Evolutionary conservation across 1,139 yeast species (phyloP).

Genomic region (Geotrichum phurueaensis): DNA sequence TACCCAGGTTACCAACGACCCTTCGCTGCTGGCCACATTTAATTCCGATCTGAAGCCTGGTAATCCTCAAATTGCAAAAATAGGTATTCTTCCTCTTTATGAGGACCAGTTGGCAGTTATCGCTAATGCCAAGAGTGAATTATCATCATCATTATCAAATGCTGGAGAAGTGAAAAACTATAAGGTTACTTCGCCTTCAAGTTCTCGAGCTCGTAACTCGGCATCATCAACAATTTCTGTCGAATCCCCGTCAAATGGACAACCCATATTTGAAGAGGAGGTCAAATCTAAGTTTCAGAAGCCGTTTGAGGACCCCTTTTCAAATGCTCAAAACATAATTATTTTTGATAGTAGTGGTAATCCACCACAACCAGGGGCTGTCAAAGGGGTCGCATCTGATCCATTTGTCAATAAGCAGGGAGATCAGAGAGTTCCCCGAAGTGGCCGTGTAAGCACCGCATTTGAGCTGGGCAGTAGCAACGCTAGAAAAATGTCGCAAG

Average conservation of each 20-base stretch:
- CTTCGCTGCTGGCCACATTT: neutral
- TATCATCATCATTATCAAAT: neutral
- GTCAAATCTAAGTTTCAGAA: neutral
- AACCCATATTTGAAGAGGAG: neutral
- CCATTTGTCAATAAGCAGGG: slow-evolving; percentile 10
- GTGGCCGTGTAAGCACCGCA: neutral
- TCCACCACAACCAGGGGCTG: neutral
- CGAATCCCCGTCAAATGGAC: neutral
- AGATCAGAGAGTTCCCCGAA: slow-evolving; percentile 6
- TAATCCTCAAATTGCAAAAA: slow-evolving; percentile 14
- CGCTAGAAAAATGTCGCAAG: neutral
- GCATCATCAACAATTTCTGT: neutral
- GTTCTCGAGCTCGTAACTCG: neutral
- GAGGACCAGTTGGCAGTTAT: slow-evolving; percentile 9
- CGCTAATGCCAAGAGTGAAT: neutral
- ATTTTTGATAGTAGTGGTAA: neutral
- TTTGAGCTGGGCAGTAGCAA: neutral
- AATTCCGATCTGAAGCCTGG: slow-evolving; percentile 9
- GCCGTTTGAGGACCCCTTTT: neutral
- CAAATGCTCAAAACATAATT: neutral
- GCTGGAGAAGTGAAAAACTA: neutral
- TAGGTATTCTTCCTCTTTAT: slow-evolving; percentile 13
- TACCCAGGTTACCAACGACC: neutral
- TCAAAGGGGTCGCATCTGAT: slow-evolving; percentile 10
- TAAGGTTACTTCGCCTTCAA: neutral